These are phyloP conservation scores for Diaporthe sp. DNA, from an alignment of 2,329 filamentous ascomycete species.

Conservation along the genomic window DNA sequence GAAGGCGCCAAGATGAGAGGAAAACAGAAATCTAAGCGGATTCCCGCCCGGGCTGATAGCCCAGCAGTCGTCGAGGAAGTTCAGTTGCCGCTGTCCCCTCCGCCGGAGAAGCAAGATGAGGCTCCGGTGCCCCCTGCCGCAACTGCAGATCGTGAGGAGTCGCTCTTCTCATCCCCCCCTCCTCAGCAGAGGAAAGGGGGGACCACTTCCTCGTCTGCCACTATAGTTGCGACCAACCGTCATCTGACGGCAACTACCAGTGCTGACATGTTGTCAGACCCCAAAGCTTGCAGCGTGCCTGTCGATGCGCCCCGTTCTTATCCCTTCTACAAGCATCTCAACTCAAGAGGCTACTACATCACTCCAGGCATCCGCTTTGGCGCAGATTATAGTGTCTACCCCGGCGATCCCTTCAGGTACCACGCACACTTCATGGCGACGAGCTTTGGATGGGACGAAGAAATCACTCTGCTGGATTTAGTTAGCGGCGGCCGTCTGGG, in stretches of 20 bases:
- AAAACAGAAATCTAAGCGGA: conserved; percentile 42
- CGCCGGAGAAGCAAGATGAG: conserved; percentile 1
- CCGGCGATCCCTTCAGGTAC: conserved; percentile 93
- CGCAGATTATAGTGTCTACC: conserved; percentile 94
- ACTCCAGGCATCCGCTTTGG: conserved; percentile 95
- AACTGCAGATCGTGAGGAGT: conserved; percentile 12
- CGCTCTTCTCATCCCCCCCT: conserved; percentile 26
- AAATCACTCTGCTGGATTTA: conserved; percentile 86
- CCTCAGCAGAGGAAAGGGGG: background rate
- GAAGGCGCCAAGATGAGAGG: conserved; percentile 47
- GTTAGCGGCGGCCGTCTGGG: conserved; percentile 89
- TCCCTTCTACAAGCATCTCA: conserved; percentile 84
- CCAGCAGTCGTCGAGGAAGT: conserved; percentile 20
- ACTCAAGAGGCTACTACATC: conserved; percentile 85
- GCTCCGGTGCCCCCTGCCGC: background rate
- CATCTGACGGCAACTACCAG: conserved; percentile 60
- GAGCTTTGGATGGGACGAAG: conserved; percentile 88
- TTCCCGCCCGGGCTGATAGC: conserved; percentile 1
- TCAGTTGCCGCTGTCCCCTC: background rate
- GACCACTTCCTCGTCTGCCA: conserved; percentile 20
- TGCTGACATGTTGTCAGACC: conserved; percentile 48
- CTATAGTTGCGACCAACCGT: conserved; percentile 49
- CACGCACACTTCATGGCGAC: conserved; percentile 94
- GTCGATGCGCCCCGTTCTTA: conserved; percentile 67
- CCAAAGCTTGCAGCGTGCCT: conserved; percentile 34